Conservation (phyloP, 1,284 basidiomycete genomes). For the Bondarzewia mesenterica region DNA sequence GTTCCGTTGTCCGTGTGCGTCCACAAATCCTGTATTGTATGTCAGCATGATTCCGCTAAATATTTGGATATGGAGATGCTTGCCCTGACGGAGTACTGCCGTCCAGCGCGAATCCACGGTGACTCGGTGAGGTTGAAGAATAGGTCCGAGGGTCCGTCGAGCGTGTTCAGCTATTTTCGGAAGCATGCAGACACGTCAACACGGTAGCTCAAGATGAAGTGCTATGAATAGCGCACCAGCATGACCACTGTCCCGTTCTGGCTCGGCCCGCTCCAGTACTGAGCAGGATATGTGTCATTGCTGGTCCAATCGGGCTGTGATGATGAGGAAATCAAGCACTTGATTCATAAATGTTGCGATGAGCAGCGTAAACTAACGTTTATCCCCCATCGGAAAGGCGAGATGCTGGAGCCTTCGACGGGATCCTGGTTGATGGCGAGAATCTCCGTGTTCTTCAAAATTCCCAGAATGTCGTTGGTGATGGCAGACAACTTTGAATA, state of each 20-base stretch:
- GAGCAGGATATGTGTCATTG: conserved; percentile 37
- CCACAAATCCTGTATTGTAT: conserved; percentile 42
- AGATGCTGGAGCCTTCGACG: conserved; percentile 29
- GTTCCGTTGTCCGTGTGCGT: conserved; percentile 63
- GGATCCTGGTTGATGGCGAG: conserved; percentile 40
- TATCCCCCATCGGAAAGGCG: conserved; percentile 39
- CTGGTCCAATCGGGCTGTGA: conserved; percentile 39
- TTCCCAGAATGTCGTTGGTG: conserved; percentile 25
- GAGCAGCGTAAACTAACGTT: conserved; percentile 28
- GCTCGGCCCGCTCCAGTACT: conserved; percentile 45
- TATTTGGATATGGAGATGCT: conserved; percentile 11
- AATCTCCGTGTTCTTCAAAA: conserved; percentile 31
- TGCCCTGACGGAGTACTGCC: conserved; percentile 54
- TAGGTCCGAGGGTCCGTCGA: conserved; percentile 46
- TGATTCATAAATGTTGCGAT: background rate
- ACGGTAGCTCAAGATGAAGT: background rate
- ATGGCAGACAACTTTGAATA: conserved; percentile 25
- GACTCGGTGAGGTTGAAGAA: conserved; percentile 61
- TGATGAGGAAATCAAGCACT: background rate
- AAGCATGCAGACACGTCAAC: background rate
- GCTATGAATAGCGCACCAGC: conserved; percentile 24
- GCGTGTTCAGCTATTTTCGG: conserved; percentile 26
- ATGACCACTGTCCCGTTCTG: conserved; percentile 39
- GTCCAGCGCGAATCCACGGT: conserved; percentile 60
- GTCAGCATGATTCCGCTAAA: background rate